A percentile compares a stretch with the other conserved stretches of the same genome.
Conservation (phyloP, 495 filamentous ascomycete species). For the Corynascus novoguineensis region DNA sequence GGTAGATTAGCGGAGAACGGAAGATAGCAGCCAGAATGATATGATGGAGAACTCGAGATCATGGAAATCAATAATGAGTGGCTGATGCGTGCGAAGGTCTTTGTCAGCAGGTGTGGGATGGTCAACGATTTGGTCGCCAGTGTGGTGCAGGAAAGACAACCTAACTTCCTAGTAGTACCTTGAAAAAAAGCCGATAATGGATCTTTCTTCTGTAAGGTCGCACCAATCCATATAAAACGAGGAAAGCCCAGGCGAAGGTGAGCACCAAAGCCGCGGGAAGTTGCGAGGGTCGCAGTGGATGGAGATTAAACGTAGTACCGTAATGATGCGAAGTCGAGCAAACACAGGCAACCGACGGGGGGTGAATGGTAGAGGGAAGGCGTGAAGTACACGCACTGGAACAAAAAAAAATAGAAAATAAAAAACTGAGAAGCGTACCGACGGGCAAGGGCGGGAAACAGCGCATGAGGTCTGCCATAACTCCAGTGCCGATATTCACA, state of each 20-base stretch:
- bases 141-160: no score
- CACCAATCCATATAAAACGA: not conserved
- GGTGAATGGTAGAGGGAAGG: not conserved
- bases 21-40: not conserved
- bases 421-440: not conserved
- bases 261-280: not conserved
- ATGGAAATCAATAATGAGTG: not conserved
- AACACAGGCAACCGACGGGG: not conserved
- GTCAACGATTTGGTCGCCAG: not conserved
- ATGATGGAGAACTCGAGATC: not conserved
- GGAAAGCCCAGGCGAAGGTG: not conserved
- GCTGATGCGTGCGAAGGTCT: not conserved
- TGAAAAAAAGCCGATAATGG: not conserved
- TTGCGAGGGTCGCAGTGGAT: not conserved
- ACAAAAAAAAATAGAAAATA: not conserved
- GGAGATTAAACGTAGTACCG: no score
- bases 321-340: no score
- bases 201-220: not conserved
- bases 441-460: not conserved
- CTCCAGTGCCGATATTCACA: not conserved
- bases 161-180: no score
- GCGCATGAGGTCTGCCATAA: no score
- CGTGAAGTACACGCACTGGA: not conserved
- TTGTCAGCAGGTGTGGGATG: not conserved
- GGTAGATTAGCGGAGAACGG: not conserved